Percentiles rank a stretch among this genome's conserved stretches.
Evolutionary conservation across 805 yeast genomes (phyloP).

Genomic region (Wickerhamomyces queroliae): DNA sequence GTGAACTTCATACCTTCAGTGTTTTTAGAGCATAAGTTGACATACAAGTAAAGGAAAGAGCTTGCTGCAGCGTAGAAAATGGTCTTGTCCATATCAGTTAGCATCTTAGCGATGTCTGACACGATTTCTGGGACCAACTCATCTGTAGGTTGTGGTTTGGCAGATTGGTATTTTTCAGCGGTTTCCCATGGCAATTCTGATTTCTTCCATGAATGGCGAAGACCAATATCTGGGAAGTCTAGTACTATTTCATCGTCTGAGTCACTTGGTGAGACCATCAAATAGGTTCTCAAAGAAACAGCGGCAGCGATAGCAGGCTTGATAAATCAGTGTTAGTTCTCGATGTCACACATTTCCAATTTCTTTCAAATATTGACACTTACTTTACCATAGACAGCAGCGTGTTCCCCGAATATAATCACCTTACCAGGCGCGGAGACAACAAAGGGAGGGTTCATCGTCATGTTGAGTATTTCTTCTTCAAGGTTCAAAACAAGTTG

Average conservation of each 20-base stretch:
- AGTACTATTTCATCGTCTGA: conserved; percentile 43
- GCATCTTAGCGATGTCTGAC: conserved; percentile 37
- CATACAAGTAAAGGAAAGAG: conserved; percentile 76
- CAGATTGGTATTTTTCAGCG: conserved; percentile 18
- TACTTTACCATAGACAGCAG: conserved; percentile 82
- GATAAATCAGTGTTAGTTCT: background rate
- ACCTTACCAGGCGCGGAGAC: conserved; percentile 97
- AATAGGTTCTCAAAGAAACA: conserved; percentile 75
- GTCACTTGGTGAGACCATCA: conserved; percentile 49
- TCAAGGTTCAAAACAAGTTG: no score
- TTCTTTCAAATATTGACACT: conserved; percentile 10
- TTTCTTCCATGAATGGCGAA: conserved; percentile 58
- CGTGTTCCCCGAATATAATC: conserved; percentile 93
- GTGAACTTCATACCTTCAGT: conserved; percentile 52
- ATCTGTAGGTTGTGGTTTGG: conserved; percentile 31
- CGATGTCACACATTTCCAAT: background rate
- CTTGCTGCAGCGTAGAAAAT: conserved; percentile 74
- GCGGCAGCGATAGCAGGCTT: conserved; percentile 96
- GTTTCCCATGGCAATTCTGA: conserved; percentile 56
- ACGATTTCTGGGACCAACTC: conserved; percentile 58
- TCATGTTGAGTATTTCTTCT: conserved; percentile 1
- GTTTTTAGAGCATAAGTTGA: conserved; percentile 44
- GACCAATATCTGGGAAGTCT: conserved; percentile 79
- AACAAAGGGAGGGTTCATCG: conserved; percentile 43
- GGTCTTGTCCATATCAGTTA: conserved; percentile 42